Percentiles rank a stretch among this genome's conserved stretches.
Evolutionary conservation across 2,329 filamentous ascomycete genomes (phyloP).

Genomic region (Colletotrichum truncatum): DNA sequence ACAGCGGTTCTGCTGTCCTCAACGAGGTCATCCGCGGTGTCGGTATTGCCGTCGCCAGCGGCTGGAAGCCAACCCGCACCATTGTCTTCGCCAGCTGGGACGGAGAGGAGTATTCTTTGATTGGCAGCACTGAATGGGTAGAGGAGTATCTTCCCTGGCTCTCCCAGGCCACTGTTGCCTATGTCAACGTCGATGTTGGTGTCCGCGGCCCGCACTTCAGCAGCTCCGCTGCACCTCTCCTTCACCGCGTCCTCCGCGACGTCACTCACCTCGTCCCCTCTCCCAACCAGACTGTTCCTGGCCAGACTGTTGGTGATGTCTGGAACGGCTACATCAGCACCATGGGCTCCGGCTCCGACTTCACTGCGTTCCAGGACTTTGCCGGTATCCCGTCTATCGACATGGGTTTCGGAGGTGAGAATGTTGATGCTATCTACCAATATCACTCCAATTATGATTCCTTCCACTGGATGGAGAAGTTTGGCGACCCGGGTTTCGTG

Average conservation of each 20-base stretch:
- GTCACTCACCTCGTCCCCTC: slow-evolving; percentile 71
- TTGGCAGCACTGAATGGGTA: slow-evolving; percentile 93
- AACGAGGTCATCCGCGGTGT: slow-evolving; percentile 83
- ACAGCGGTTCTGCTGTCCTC: slow-evolving; percentile 81
- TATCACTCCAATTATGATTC: slow-evolving; percentile 95
- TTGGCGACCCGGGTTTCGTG: slow-evolving; percentile 74
- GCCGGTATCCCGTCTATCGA: slow-evolving; percentile 74
- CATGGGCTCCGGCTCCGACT: slow-evolving; percentile 79
- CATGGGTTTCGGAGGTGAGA: slow-evolving; percentile 62
- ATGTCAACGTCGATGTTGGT: slow-evolving; percentile 86
- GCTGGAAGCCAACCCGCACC: slow-evolving; percentile 75
- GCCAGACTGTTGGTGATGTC: slow-evolving; percentile 76
- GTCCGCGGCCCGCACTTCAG: slow-evolving; percentile 71
- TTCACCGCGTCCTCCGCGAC: slow-evolving; percentile 78
- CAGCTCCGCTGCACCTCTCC: slow-evolving; percentile 75
- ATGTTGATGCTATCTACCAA: slow-evolving; percentile 70
- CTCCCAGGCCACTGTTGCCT: slow-evolving; percentile 76
- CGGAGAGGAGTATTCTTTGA: slow-evolving; percentile 84
- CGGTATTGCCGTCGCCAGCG: slow-evolving; percentile 71
- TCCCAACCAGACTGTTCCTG: slow-evolving; percentile 78
- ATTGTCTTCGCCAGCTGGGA: slow-evolving; percentile 91
- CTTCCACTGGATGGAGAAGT: slow-evolving; percentile 88
- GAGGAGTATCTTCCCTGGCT: slow-evolving; percentile 91
- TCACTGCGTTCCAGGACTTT: slow-evolving; percentile 78
- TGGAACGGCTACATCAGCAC: slow-evolving; percentile 71